Evolutionary conservation across 257 asterid genomes (phyloP).

Genomic region (Leonotis leonurus): DNA sequence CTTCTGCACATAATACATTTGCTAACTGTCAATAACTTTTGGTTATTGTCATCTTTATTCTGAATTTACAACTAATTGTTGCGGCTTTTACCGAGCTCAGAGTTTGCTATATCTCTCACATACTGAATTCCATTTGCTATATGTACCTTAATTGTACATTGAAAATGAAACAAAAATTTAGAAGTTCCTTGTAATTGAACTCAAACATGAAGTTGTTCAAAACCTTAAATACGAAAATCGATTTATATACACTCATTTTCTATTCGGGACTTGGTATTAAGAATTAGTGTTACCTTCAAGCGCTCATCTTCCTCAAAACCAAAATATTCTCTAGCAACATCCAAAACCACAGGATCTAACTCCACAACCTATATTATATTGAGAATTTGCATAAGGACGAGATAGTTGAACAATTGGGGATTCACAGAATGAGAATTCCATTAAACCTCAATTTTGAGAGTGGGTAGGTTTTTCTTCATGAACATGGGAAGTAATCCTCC

Average conservation of each 20-base stretch:
- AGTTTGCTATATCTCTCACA: conserved; percentile 35
- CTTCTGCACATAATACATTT: conserved; percentile 29
- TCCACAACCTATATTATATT: conserved; percentile 66
- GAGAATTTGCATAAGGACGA: conserved; percentile 19
- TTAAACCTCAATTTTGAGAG: conserved; percentile 57
- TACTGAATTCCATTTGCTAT: conserved; percentile 66
- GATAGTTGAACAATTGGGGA: neutral
- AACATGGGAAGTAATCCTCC: conserved; percentile 98
- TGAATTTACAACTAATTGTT: neutral
- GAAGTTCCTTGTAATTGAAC: neutral
- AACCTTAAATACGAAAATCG: neutral
- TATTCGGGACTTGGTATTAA: neutral
- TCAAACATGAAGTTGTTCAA: too few relatives aligned
- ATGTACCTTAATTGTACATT: conserved; percentile 38
- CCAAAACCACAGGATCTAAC: conserved; percentile 69
- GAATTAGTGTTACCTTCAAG: conserved; percentile 47
- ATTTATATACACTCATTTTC: neutral
- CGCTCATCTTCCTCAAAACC: conserved; percentile 53
- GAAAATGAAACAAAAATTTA: neutral
- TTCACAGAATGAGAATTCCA: neutral
- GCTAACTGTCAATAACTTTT: conserved; percentile 16
- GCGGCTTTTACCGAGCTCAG: conserved; percentile 29
- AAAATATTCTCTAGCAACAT: conserved; percentile 67
- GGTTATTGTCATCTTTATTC: conserved; percentile 5
- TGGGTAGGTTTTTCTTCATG: conserved; percentile 50